A percentile compares a stretch with the other conserved stretches of the same genome.
These are phyloP conservation scores for Graphium sp. DNA, from an alignment of 2,329 filamentous ascomycete species.

Conservation along the genomic window DNA sequence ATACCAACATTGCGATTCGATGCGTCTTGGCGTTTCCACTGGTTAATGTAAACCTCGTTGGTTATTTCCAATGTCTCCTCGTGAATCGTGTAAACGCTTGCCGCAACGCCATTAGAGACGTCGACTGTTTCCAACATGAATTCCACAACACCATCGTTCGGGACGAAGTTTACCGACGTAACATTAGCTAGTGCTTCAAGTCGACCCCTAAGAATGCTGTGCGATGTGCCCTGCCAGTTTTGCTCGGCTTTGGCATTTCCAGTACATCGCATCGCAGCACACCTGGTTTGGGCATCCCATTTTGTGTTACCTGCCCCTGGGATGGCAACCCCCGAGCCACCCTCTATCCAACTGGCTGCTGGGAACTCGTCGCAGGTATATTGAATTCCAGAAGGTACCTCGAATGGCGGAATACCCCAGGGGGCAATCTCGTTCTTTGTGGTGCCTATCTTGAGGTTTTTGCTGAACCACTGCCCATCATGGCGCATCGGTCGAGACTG, in stretches of 20 bases:
- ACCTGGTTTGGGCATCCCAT: no score
- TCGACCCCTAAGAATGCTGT: no score
- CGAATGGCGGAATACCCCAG: neutral
- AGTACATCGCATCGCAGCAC: no score
- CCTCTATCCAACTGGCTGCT: slow-evolving; percentile 11
- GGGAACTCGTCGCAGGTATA: slow-evolving; percentile 15
- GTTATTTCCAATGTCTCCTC: neutral
- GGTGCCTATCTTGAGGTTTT: slow-evolving; percentile 6
- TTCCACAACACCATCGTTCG: slow-evolving; percentile 1
- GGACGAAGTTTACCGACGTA: slow-evolving; percentile 7
- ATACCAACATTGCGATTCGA: no score
- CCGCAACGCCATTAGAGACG: neutral
- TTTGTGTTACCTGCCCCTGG: slow-evolving; percentile 2
- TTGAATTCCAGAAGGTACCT: slow-evolving; percentile 5
- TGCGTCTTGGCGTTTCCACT: no score
- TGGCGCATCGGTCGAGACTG: slow-evolving; percentile 5
- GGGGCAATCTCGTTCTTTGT: slow-evolving; percentile 3
- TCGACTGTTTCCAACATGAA: slow-evolving; percentile 1
- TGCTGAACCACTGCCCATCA: slow-evolving; percentile 7
- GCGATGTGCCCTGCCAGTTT: no score
- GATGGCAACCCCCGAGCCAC: slow-evolving; percentile 12
- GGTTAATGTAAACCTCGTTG: no score
- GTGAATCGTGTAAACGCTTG: neutral
- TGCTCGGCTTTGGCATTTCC: no score
- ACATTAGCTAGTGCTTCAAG: no score